Evolutionary conservation across 2,329 filamentous ascomycete species (phyloP).

Genomic region (Ophiostoma perfectum): DNA sequence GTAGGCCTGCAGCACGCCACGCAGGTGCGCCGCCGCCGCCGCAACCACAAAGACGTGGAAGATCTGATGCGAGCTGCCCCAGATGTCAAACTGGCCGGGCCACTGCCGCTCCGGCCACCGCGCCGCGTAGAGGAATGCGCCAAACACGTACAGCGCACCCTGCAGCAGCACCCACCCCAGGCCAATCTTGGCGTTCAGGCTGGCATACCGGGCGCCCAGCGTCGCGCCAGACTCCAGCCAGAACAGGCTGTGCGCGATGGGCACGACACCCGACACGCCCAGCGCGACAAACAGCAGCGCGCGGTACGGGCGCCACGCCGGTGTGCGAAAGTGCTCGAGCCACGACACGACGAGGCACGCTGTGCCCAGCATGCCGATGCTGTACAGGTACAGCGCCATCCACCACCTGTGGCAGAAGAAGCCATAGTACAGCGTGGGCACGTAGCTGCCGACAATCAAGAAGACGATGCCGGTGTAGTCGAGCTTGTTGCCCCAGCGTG

Average conservation of each 20-base stretch:
- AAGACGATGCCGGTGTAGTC: constrained; percentile 93
- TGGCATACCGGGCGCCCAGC: constrained; percentile 53
- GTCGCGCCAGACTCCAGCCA: constrained; percentile 19
- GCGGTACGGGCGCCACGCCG: constrained; percentile 76
- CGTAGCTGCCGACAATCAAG: constrained; percentile 84
- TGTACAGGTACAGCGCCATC: constrained; percentile 66
- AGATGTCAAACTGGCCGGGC: constrained; percentile 80
- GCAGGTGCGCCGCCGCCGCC: constrained; percentile 75
- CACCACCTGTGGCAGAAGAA: constrained; percentile 65
- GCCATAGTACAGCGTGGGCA: constrained; percentile 83
- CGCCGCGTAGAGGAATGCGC: constrained; percentile 78
- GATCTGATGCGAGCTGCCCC: constrained; percentile 91
- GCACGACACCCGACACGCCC: constrained; percentile 76
- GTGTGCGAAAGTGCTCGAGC: constrained; percentile 76
- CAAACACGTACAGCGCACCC: constrained; percentile 76
- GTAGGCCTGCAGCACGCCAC: constrained; percentile 76
- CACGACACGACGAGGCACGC: constrained; percentile 73
- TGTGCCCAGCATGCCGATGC: constrained; percentile 72
- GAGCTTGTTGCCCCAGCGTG: constrained; percentile 81
- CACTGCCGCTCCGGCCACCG: constrained; percentile 76
- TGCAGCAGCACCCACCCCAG: constrained; percentile 75
- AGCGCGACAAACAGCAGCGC: constrained; percentile 85
- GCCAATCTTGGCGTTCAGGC: constrained; percentile 68
- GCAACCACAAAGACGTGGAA: constrained; percentile 87
- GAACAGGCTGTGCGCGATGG: constrained; percentile 68